Percentiles rank a stretch among this genome's conserved stretches.
phyloP scores from a whole-genome alignment of 148 eudicot species.

The Rhododendron mucronatum region DNA sequence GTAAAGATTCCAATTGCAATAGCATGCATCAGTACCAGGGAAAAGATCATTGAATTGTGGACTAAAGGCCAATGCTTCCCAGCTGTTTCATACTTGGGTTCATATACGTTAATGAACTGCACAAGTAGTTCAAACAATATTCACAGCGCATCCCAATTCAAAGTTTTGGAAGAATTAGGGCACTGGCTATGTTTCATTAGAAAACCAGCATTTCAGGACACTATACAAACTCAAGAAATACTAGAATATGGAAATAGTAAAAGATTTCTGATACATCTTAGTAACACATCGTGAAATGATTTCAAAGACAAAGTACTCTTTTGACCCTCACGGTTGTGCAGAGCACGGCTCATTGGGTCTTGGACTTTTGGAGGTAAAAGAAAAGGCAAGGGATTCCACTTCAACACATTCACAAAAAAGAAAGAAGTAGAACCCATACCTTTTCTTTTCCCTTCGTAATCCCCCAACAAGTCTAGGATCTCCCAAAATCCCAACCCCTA shows the following conservation, averaged over 20 bases:
- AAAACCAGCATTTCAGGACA: not conserved
- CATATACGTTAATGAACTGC: slow-evolving; percentile 75
- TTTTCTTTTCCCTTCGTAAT: not conserved
- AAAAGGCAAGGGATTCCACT: not conserved
- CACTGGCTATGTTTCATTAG: not conserved
- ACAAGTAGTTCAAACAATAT: slow-evolving; percentile 11
- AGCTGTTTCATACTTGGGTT: slow-evolving; percentile 64
- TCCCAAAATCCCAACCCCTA: not conserved
- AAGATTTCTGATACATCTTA: not conserved
- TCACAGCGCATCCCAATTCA: not conserved
- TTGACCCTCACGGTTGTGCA: not conserved
- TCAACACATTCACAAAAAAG: not conserved
- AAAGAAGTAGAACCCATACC: not conserved
- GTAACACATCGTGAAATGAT: not conserved
- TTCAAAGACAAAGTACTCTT: not conserved
- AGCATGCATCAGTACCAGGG: slow-evolving; percentile 64
- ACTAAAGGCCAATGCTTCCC: slow-evolving; percentile 76
- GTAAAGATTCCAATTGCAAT: slow-evolving; percentile 72
- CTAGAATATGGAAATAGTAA: not conserved
- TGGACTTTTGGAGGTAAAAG: not conserved
- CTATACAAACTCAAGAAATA: not conserved
- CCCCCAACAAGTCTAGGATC: not conserved
- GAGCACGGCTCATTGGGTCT: not conserved
- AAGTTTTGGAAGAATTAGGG: not conserved
- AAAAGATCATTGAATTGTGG: slow-evolving; percentile 70